Evolutionary conservation across 2,329 filamentous ascomycete species (phyloP).

Genomic region (Madurella fahalii): DNA sequence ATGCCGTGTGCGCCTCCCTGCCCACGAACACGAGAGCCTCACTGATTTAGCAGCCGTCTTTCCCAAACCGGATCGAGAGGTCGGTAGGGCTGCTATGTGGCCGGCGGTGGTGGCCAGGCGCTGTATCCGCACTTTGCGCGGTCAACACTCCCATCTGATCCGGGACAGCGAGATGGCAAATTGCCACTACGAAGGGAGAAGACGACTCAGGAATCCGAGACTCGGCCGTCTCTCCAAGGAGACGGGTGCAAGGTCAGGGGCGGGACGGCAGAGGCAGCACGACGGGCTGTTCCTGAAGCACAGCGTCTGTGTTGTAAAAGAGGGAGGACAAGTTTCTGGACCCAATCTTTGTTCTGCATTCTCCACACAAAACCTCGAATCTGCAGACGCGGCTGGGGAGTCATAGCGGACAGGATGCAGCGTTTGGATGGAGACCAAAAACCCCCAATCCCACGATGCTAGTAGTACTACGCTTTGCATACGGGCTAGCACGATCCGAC

Average conservation of each 20-base stretch:
- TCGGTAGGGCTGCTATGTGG: conserved; percentile 1
- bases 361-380: conserved; percentile 15
- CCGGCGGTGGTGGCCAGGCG: not conserved
- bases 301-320: conserved; percentile 7
- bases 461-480: not conserved
- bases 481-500: not conserved
- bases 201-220: not conserved
- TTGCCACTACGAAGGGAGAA: not conserved
- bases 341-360: conserved; percentile 6
- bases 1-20: conserved; percentile 17
- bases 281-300: conserved; percentile 5
- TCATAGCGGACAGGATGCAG: conserved; percentile 21
- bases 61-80: conserved; percentile 20
- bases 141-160: not conserved
- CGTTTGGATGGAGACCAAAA: conserved; percentile 3
- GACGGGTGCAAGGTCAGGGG: conserved; percentile 4
- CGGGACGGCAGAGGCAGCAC: conserved; percentile 4
- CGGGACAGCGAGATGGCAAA: not conserved
- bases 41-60: conserved; percentile 26
- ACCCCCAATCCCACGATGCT: conserved; percentile 6
- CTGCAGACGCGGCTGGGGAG: conserved; percentile 7
- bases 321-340: not conserved
- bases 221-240: not conserved
- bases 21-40: conserved; percentile 14
- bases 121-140: not conserved